Percentiles rank a stretch among this genome's conserved stretches.
Conservation (phyloP, 2,329 filamentous ascomycete genomes). For the Cadophora malorum region DNA sequence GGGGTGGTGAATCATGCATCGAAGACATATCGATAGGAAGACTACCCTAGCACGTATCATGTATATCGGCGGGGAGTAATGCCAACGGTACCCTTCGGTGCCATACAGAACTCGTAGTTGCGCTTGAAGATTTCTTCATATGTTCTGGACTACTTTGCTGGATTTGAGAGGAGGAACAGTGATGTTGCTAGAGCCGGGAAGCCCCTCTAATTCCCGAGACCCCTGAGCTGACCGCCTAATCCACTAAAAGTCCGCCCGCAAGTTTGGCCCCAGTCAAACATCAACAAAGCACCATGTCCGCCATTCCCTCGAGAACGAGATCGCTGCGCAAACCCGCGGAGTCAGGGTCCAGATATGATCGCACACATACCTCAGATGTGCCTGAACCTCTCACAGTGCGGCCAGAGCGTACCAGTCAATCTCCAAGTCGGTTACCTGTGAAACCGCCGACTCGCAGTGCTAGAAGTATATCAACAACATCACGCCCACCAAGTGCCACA, state of each 20-base stretch:
- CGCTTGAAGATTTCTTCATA: not conserved
- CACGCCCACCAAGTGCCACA: constrained; percentile 36
- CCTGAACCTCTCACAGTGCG: constrained; percentile 23
- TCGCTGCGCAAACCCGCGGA: constrained; percentile 38
- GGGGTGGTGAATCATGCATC: constrained; percentile 1
- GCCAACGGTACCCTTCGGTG: not conserved
- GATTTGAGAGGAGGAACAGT: not conserved
- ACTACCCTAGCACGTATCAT: constrained; percentile 1
- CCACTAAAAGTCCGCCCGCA: not conserved
- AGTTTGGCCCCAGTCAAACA: constrained; percentile 6
- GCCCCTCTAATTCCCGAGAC: not conserved
- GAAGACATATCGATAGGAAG: not conserved
- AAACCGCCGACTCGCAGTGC: constrained; percentile 34
- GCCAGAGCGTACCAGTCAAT: constrained; percentile 35
- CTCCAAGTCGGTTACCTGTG: constrained; percentile 45
- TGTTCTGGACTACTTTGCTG: not conserved
- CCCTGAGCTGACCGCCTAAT: constrained; percentile 3
- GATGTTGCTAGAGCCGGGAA: not conserved
- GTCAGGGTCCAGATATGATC: constrained; percentile 14
- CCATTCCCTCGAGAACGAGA: constrained; percentile 37
- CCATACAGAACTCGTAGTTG: not conserved
- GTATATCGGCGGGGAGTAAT: not conserved
- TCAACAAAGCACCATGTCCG: constrained; percentile 31
- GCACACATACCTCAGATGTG: constrained; percentile 10
- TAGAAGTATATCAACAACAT: constrained; percentile 35